Base-by-base conservation (phyloP, 768 basidiomycete species). In the Mycena maculata region DNA sequence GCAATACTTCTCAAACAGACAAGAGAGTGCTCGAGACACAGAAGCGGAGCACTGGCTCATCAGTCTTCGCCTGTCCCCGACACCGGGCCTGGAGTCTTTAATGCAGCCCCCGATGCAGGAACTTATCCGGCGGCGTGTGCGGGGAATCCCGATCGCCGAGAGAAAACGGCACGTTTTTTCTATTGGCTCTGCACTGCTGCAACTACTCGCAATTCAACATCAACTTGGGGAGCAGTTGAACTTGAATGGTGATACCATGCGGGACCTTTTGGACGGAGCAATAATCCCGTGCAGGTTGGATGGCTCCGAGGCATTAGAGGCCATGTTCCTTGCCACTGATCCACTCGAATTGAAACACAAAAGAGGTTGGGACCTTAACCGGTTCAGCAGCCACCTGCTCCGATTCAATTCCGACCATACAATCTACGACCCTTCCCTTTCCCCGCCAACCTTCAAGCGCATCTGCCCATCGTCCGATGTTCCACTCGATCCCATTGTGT, bases 261-360 rank as follows among this genome's bases (percentile, higher is more conserved):
- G 20, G 41, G 41, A 42, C 6, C 20, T 42, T 6, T 15, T n/a
- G 20, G 41, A 42, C 18, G 16, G 41, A 5, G 41, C 41, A 18
- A n/a, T 42, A 28, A 23, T 41, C 2, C 54, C 54, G 39, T 42
- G 54, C 20, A 27, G 22, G 7, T 10, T n/a, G 16, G 54, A 56
- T 3, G 54, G 39, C 6, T 20, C 54, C 39, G 8, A 36, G 10
- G 52, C 52, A 7, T 23, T 53, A 4, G 27, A 20, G 3, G 54
- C 54, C 20, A 56, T 42, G 54, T 56, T 56, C 18, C 41, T 56
- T 38, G 23, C 55, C 27, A 56, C 27, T 8, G 41, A 56, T 3
- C 55, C 55, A 1, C 5, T 42, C 5, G 41, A 42, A n/a, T 27
- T 56, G 27, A 44, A 56, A 11, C 55, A 56, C 11, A 23, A 39